These are phyloP conservation scores for Puccinia brachypodii DNA, from an alignment of 1,284 basidiomycete genomes.

Conservation along the genomic window DNA sequence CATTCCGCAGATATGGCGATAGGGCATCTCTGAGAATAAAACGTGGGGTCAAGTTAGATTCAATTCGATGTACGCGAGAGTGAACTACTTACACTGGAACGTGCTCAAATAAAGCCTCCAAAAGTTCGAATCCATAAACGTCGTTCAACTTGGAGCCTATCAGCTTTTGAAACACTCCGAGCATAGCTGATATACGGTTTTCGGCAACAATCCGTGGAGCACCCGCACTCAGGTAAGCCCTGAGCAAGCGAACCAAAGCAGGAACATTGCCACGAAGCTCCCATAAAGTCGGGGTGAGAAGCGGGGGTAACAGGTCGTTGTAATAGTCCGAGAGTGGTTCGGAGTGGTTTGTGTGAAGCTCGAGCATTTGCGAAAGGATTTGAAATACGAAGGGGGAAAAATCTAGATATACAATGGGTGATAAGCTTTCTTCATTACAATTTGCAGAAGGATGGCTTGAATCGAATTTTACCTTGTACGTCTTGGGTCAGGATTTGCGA, in stretches of 20 bases:
- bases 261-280: conserved; percentile 94
- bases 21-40: conserved; percentile 64
- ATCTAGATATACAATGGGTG: conserved; percentile 62
- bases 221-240: conserved; percentile 78
- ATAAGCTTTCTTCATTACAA: background rate
- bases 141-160: conserved; percentile 88
- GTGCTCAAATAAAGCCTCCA: conserved; percentile 73
- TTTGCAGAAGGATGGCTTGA: background rate
- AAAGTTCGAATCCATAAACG: conserved; percentile 82
- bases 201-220: conserved; percentile 68
- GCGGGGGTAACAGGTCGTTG: conserved; percentile 73
- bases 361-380: conserved; percentile 91
- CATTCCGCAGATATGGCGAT: conserved; percentile 71
- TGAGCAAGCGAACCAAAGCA: conserved; percentile 82
- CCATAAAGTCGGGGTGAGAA: conserved; percentile 86
- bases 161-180: conserved; percentile 89
- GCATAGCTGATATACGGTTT: conserved; percentile 73
- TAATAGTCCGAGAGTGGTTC: conserved; percentile 71
- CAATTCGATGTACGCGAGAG: background rate
- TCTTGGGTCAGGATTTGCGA: conserved; percentile 86
- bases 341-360: conserved; percentile 65
- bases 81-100: conserved; percentile 51
- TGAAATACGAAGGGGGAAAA: conserved; percentile 98
- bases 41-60: background rate
- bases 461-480: conserved; percentile 74